phyloP scores from a whole-genome alignment of 805 yeast genomes.

The Starmerella floris region DNA sequence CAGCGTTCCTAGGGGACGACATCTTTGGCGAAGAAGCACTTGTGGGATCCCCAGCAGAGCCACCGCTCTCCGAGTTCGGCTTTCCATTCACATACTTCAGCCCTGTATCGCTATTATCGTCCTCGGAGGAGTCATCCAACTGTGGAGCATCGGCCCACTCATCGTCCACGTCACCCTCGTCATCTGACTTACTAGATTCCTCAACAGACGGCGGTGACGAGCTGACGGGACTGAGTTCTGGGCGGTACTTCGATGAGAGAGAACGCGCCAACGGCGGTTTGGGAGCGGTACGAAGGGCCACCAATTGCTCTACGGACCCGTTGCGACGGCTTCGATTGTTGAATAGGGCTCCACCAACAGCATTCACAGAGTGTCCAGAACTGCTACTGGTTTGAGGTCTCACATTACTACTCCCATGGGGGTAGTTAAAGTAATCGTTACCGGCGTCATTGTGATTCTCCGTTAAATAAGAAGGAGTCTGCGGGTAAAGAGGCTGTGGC shows the following conservation, averaged over 20 bases:
- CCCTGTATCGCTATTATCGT: constrained; percentile 6
- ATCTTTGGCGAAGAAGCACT: no score
- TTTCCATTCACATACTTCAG: neutral
- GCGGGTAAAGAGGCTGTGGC: constrained; percentile 32
- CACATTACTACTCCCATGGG: neutral
- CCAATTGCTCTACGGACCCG: constrained; percentile 28
- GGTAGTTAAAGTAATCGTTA: constrained; percentile 18
- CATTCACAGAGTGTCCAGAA: neutral
- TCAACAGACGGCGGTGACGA: constrained; percentile 2
- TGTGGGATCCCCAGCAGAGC: no score
- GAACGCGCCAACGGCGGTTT: constrained; percentile 30
- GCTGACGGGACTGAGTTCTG: constrained; percentile 22
- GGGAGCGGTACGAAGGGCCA: constrained; percentile 49
- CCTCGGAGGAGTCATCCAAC: constrained; percentile 26
- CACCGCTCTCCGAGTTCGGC: no score
- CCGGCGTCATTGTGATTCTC: constrained; percentile 29
- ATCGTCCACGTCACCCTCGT: constrained; percentile 3
- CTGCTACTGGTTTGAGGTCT: neutral
- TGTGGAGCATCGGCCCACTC: constrained; percentile 59
- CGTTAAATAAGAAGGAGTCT: constrained; percentile 56
- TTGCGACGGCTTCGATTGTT: constrained; percentile 18
- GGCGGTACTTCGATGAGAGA: constrained; percentile 21
- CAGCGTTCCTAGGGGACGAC: no score
- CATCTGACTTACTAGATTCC: neutral
- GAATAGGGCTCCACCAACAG: neutral